Conservation (phyloP, 768 basidiomycete species). For the Agaricus blazei region DNA sequence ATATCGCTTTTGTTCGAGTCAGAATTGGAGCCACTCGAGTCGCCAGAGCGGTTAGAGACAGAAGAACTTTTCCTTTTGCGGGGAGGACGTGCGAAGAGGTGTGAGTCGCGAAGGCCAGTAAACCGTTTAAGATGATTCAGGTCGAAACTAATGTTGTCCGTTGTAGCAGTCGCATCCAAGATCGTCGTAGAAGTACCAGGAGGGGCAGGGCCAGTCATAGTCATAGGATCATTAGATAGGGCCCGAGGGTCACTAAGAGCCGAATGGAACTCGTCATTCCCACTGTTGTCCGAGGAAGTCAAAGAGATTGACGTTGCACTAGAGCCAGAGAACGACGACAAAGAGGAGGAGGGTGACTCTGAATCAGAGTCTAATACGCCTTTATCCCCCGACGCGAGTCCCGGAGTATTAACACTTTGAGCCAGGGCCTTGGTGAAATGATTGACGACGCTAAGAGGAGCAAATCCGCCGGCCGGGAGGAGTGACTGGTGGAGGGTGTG, state of each 20-base stretch:
- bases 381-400: neutral
- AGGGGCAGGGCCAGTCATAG: neutral
- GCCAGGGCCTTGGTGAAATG: constrained; percentile 31
- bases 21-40: neutral
- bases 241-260: neutral
- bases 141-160: constrained; percentile 14
- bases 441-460: constrained; percentile 11
- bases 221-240: neutral
- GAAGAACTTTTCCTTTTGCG: constrained; percentile 7
- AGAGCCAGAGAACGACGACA: neutral
- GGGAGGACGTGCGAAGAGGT: constrained; percentile 6
- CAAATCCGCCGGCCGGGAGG: constrained; percentile 4
- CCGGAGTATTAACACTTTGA: constrained; percentile 17
- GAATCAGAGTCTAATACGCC: constrained; percentile 9
- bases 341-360: constrained; percentile 5
- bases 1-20: constrained; percentile 34
- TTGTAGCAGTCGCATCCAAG: neutral
- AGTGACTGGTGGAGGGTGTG: constrained; percentile 33
- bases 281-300: neutral
- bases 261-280: neutral
- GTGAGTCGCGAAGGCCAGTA: neutral
- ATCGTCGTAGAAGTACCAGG: neutral
- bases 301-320: neutral
- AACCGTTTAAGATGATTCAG: neutral
- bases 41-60: neutral